These are phyloP conservation scores for Calycina marina DNA, from an alignment of 2,329 filamentous ascomycete genomes.

Conservation along the genomic window DNA sequence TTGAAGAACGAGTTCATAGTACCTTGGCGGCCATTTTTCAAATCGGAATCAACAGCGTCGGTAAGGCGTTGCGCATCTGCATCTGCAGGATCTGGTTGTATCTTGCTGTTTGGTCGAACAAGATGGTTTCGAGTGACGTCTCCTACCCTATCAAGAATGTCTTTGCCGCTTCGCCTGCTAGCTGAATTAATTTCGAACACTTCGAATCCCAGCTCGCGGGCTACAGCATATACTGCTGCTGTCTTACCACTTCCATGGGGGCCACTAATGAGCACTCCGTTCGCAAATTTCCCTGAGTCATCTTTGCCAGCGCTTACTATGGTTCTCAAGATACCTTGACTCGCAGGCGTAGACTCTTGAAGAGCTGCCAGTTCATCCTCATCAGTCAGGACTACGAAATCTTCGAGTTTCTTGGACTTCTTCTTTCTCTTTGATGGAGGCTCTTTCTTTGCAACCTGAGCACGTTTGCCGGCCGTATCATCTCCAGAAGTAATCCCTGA, in stretches of 20 bases:
- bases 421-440: conserved; percentile 48
- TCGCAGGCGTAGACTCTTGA: conserved; percentile 39
- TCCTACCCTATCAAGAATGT: conserved; percentile 81
- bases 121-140: conserved; percentile 96
- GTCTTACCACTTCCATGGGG: conserved; percentile 88
- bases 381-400: conserved; percentile 66
- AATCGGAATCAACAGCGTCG: conserved; percentile 38
- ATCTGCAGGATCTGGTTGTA: conserved; percentile 20
- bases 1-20: conserved; percentile 76
- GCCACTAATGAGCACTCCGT: conserved; percentile 78
- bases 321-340: conserved; percentile 39
- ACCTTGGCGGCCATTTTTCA: conserved; percentile 57
- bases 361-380: conserved; percentile 59
- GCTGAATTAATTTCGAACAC: conserved; percentile 89
- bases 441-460: conserved; percentile 20
- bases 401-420: conserved; percentile 53
- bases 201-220: conserved; percentile 82
- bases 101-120: conserved; percentile 41
- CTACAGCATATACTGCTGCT: conserved; percentile 79
- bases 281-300: conserved; percentile 38
- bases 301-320: conserved; percentile 28
- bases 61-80: conserved; percentile 22
- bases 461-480: conserved; percentile 7
- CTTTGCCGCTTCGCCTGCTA: conserved; percentile 71
- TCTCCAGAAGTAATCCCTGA: conserved; percentile 45